Percentiles rank a stretch among this genome's conserved stretches.
These are phyloP conservation scores for Psidium friedrichsthalianum DNA, from an alignment of 345 rosid species.

Conservation along the genomic window DNA sequence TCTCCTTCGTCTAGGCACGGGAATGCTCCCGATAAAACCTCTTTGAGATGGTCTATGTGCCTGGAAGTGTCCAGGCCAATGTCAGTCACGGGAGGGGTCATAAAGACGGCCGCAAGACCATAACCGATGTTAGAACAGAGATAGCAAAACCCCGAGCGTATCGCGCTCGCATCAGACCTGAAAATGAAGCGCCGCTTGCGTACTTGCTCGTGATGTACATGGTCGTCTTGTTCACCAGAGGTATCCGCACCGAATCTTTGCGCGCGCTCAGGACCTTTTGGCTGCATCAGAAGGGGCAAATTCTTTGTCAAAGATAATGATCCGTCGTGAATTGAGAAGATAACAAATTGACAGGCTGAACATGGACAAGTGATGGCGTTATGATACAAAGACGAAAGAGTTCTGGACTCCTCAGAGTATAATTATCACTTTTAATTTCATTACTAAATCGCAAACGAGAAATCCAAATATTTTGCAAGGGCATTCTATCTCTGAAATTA, in stretches of 20 bases:
- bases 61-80: constrained; percentile 21
- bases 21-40: neutral
- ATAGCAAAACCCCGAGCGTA: neutral
- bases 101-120: constrained; percentile 5
- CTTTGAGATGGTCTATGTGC: constrained; percentile 4
- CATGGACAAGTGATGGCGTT: neutral
- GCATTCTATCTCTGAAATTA: neutral
- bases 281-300: constrained; percentile 22
- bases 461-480: no score
- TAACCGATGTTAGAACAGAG: constrained; percentile 5
- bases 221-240: constrained; percentile 71
- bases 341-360: neutral
- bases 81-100: constrained; percentile 19
- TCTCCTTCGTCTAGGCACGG: neutral
- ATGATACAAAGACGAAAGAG: neutral
- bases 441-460: no score
- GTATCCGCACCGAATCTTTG: constrained; percentile 63
- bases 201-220: constrained; percentile 38
- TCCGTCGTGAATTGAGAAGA: neutral
- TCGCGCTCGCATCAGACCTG: constrained; percentile 19
- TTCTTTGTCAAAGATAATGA: neutral
- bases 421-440: neutral
- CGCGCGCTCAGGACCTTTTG: constrained; percentile 56
- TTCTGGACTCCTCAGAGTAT: neutral
- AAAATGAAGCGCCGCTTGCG: constrained; percentile 14